Evolutionary conservation across 2,329 filamentous ascomycete species (phyloP), one percentile per base, ranked within the genome.

Genomic region (Colletotrichum viniferum): DNA sequence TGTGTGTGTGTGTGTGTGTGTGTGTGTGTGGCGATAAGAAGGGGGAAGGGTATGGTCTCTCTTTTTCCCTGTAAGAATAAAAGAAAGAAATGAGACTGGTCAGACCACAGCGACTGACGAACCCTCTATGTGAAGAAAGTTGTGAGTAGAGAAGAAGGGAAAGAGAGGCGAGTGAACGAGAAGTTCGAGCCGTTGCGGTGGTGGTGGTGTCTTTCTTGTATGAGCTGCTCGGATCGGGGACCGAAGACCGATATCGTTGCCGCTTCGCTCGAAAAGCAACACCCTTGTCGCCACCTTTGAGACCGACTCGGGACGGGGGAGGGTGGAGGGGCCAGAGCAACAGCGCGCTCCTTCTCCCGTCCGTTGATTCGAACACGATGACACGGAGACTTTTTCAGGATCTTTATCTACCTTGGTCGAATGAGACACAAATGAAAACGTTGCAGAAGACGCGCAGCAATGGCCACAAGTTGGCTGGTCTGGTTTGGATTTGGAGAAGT

Each of bases 271-370:
- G n/a, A 58, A 71, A 56, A 63, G 55, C 38, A 58, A 36, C 56
- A 75, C 73, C 73, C 73, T 62, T 75, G 73, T 75, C 69, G 73
- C 73, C 73, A 75, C 73, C 69, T 69, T 43, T 67, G 43, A 69
- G 43, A 56, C 56, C 56, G 56, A 72, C 69, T 63, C 66, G 71
- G 73, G 55, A 21, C 16, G 24, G 30, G 43, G 52, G 10, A 21
- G 38, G 18, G 38, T 48, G 38, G 38, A 48, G 38, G 38, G 38
- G 38, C 38, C 36, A 66, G 63, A 58, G 28, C 30, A 69, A 55
- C 21, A 56, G 67, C 64, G 70, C 28, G 36, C 30, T 62, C 32
- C 62, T 34, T 24, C 26, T n/a, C 12, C 7, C 38, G 32, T 30
- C 38, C 38, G 38, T 21, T 48, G 38, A 48, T 48, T 48, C 38